Evolutionary conservation across 1,284 basidiomycete species (phyloP).

Genomic region (Sporisorium graminicola): DNA sequence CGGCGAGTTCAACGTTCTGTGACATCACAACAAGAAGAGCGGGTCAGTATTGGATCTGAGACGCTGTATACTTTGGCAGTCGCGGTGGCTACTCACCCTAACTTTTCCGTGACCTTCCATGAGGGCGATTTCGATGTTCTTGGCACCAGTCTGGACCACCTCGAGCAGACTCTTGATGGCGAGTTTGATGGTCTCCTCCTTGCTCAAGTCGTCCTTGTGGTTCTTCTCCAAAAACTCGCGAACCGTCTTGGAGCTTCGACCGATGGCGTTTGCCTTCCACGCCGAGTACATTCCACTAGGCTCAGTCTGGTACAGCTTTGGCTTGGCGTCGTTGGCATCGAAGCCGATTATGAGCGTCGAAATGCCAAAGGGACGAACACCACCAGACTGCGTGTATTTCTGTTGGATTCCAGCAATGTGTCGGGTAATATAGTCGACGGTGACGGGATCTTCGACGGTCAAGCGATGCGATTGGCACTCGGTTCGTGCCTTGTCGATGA

Average conservation of each 20-base stretch:
- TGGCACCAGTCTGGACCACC: constrained; percentile 98
- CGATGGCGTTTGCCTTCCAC: constrained; percentile 99
- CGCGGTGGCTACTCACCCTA: constrained; percentile 4
- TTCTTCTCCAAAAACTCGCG: constrained; percentile 99
- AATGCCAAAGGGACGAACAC: constrained; percentile 97
- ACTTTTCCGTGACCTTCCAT: constrained; percentile 66
- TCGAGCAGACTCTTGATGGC: constrained; percentile 96
- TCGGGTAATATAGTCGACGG: constrained; percentile 97
- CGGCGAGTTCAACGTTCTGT: constrained; percentile 59
- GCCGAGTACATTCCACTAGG: constrained; percentile 95
- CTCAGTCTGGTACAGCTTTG: constrained; percentile 95
- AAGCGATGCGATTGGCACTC: constrained; percentile 98
- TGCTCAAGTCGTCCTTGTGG: constrained; percentile 87
- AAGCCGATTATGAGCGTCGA: constrained; percentile 97
- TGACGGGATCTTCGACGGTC: constrained; percentile 97
- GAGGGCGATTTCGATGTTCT: constrained; percentile 74
- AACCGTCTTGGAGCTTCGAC: constrained; percentile 96
- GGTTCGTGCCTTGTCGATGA: constrained; percentile 97
- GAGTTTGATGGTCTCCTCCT: constrained; percentile 92
- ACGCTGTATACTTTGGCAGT: not conserved
- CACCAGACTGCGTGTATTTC: constrained; percentile 99
- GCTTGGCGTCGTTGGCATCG: constrained; percentile 89
- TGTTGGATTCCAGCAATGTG: constrained; percentile 98
- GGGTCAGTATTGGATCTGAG: not conserved
- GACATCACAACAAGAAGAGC: not conserved